Evolutionary conservation across 2,329 filamentous ascomycete species (phyloP).

Genomic region (Endoconidiophora polonica): DNA sequence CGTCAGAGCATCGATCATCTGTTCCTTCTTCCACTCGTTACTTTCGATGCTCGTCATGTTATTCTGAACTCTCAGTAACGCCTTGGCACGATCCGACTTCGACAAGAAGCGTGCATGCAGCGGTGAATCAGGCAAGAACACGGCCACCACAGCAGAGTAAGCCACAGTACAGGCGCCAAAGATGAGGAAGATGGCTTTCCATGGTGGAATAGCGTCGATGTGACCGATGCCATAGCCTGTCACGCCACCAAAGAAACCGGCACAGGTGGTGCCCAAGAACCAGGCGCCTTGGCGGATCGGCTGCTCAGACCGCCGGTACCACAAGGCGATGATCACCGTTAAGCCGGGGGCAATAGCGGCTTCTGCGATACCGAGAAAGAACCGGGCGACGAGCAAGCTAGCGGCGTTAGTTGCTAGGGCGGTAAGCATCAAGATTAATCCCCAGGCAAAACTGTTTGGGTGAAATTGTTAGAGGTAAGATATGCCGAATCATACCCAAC

Average conservation of each 20-base stretch:
- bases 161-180: conserved; percentile 36
- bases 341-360: conserved; percentile 13
- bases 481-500: background rate
- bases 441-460: conserved; percentile 10
- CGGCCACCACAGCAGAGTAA: conserved; percentile 36
- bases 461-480: background rate
- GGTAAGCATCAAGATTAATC: conserved; percentile 15
- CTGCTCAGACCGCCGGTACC: conserved; percentile 18
- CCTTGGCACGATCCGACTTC: conserved; percentile 17
- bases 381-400: conserved; percentile 14
- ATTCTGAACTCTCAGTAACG: conserved; percentile 19
- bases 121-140: conserved; percentile 39
- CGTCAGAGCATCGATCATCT: conserved; percentile 18
- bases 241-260: conserved; percentile 16
- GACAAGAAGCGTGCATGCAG: conserved; percentile 16
- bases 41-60: conserved; percentile 19
- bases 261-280: conserved; percentile 18
- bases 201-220: conserved; percentile 24
- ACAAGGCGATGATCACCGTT: conserved; percentile 14
- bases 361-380: conserved; percentile 16
- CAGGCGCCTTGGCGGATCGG: conserved; percentile 18
- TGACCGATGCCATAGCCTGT: conserved; percentile 17
- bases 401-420: conserved; percentile 14
- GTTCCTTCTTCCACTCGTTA: conserved; percentile 17
- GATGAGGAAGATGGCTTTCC: conserved; percentile 43